Conservation (phyloP, 2,329 filamentous ascomycete genomes). For the Penicillium sp. region DNA sequence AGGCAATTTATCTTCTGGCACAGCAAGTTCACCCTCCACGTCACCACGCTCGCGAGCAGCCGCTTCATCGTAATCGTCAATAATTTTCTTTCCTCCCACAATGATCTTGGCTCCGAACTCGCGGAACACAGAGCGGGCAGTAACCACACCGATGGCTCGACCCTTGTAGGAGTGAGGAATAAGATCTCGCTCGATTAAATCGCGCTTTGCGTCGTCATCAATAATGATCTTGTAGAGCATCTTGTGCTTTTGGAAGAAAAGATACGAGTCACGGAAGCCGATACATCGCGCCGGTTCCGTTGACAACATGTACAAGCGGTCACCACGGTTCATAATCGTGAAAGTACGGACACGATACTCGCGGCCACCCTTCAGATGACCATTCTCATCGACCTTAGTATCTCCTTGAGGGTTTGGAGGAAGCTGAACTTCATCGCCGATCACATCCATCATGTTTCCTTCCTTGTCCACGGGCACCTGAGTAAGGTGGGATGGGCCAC, state of each 20-base stretch:
- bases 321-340: constrained; percentile 77
- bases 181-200: constrained; percentile 91
- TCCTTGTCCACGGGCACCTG: constrained; percentile 90
- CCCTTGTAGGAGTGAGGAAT: constrained; percentile 99
- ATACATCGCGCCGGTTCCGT: constrained; percentile 96
- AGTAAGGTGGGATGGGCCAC: constrained; percentile 71
- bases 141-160: constrained; percentile 93
- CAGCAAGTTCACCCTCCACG: constrained; percentile 84
- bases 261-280: constrained; percentile 94
- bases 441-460: constrained; percentile 84
- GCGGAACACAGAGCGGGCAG: constrained; percentile 91
- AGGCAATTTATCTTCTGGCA: constrained; percentile 79
- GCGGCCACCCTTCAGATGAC: constrained; percentile 75
- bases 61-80: constrained; percentile 84
- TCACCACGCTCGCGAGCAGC: constrained; percentile 73
- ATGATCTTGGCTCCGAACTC: constrained; percentile 95
- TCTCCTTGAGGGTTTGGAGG: constrained; percentile 87
- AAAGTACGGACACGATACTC: constrained; percentile 97
- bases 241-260: constrained; percentile 98
- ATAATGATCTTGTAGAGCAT: constrained; percentile 98
- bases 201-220: constrained; percentile 93
- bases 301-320: constrained; percentile 94
- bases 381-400: constrained; percentile 87
- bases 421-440: constrained; percentile 86
- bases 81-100: constrained; percentile 80